Percentiles rank a stretch among this genome's conserved stretches.
Evolutionary conservation across 2,329 filamentous ascomycete species (phyloP).

Genomic region (Moelleriella libera): DNA sequence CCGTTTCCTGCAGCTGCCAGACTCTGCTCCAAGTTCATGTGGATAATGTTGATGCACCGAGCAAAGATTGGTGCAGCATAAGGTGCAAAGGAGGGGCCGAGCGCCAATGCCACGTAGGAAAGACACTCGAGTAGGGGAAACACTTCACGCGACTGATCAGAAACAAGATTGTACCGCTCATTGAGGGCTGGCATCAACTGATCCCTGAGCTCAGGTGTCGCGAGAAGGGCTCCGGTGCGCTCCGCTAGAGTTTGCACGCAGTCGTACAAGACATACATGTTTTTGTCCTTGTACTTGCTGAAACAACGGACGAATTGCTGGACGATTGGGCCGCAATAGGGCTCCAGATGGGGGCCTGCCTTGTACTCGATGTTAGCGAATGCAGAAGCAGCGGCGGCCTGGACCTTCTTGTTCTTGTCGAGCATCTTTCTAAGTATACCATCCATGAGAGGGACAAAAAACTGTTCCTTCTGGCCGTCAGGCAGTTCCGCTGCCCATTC

Average conservation of each 20-base stretch:
- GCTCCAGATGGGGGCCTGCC: slow-evolving; percentile 63
- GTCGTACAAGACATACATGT: slow-evolving; percentile 98
- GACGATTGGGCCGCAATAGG: slow-evolving; percentile 82
- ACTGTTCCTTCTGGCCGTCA: slow-evolving; percentile 55
- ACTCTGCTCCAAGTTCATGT: slow-evolving; percentile 75
- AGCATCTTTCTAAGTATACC: slow-evolving; percentile 90
- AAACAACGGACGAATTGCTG: slow-evolving; percentile 90
- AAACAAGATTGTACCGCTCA: slow-evolving; percentile 71
- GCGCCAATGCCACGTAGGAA: slow-evolving; percentile 80
- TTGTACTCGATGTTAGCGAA: slow-evolving; percentile 96
- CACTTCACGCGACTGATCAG: slow-evolving; percentile 80
- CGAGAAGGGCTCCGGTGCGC: slow-evolving; percentile 68
- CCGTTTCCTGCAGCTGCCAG: slow-evolving; percentile 55
- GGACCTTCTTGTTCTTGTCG: slow-evolving; percentile 93
- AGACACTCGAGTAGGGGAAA: slow-evolving; percentile 94
- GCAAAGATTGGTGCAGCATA: slow-evolving; percentile 79
- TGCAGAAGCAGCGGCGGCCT: slow-evolving; percentile 88
- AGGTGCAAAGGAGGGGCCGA: slow-evolving; percentile 68
- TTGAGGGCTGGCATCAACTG: slow-evolving; percentile 90
- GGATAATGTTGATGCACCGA: slow-evolving; percentile 82
- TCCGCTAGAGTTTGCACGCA: slow-evolving; percentile 95
- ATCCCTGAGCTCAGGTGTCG: slow-evolving; percentile 66
- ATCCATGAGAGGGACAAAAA: slow-evolving; percentile 94
- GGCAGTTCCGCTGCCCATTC: slow-evolving; percentile 73
- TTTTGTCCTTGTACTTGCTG: slow-evolving; percentile 90